These are phyloP conservation scores for Agastache rugosa DNA, from an alignment of 257 asterid genomes.

Conservation along the genomic window DNA sequence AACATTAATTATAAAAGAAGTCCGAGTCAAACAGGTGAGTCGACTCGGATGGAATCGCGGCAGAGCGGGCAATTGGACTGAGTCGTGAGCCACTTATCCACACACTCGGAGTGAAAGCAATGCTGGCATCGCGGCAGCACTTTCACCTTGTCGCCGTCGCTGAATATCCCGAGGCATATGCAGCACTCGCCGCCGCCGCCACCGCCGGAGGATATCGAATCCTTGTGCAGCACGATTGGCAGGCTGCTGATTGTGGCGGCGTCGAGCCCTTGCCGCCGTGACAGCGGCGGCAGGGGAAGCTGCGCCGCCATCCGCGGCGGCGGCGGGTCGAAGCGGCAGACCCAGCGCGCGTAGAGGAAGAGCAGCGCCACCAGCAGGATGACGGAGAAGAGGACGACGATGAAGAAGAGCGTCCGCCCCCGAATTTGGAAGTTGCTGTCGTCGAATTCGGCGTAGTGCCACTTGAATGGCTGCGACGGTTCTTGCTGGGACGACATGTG, in stretches of 20 bases:
- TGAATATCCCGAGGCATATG: constrained; percentile 59
- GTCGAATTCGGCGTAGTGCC: constrained; percentile 83
- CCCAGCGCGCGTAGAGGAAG: constrained; percentile 70
- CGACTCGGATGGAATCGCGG: constrained; percentile 62
- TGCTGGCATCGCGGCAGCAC: constrained; percentile 59
- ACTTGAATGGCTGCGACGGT: constrained; percentile 55
- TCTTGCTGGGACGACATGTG: constrained; percentile 34
- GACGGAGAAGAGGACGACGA: constrained; percentile 58
- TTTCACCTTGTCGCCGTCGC: constrained; percentile 57
- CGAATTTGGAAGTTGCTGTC: constrained; percentile 74
- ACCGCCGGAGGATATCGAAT: not conserved
- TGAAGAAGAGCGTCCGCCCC: constrained; percentile 74
- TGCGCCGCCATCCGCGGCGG: constrained; percentile 29
- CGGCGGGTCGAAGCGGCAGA: constrained; percentile 46
- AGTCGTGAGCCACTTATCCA: constrained; percentile 73
- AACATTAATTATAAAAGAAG: not conserved
- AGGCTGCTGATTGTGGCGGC: constrained; percentile 45
- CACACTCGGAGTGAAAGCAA: constrained; percentile 68
- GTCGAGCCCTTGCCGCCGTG: constrained; percentile 56
- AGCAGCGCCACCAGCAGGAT: constrained; percentile 50
- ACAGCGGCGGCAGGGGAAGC: constrained; percentile 45
- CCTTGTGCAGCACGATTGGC: constrained; percentile 57
- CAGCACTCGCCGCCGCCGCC: constrained; percentile 59
- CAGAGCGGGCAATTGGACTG: constrained; percentile 85
- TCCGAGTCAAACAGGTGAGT: constrained; percentile 56